Base-by-base conservation (phyloP, 176 grass and related monocot species). In the Eremochloa ophiuroides region DNA sequence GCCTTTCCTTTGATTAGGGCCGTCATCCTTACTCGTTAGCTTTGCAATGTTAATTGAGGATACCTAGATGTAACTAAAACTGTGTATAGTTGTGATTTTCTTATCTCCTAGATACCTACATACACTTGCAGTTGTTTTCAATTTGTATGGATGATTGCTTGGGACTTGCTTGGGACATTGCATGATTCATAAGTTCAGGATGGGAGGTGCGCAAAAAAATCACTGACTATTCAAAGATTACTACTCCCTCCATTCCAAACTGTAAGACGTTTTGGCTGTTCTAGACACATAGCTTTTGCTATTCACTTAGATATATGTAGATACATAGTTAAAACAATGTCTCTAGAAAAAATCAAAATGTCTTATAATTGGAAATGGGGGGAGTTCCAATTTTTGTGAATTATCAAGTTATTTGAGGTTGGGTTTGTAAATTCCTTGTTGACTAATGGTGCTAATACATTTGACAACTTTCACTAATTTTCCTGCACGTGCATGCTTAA, bases 161-260 rank as follows among this genome's bases (percentile, higher is more conserved):
- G 34, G 4, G 5, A 5, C 34, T 4, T 35, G 34, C 34, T 4
- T 35, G 48, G 6, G 29, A 25, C 31, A 66, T 82, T 62, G 65
- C 65, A 31, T 62, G 61, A 22, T 71, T 66, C 63, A 53, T 64
- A 82, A 63, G 38, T 71, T 81, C 17, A 82, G 39, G 42, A 11
- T 3, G 10, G 7, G 47, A 43, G 43, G 29, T 58, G 9, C 28
- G 29, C 10, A 26, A 27, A 16, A 44, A 50, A 11, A 31, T 17
- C n/a, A 31, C 30, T 30, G 41, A 12, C 25, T 71, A 37, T 23
- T 35, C 27, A 62, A 23, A 62, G 1, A 37, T 12, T 69, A 14
- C 28, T 70, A 18, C 4, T 35, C 34, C 34, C 34, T 35, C 34
- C 34, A 35, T 35, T 35, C 34, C 34, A 35, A 35, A 35, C 34